phyloP scores from a whole-genome alignment of 192 early-diverging fungal genomes.

The Linderina pennispora region DNA sequence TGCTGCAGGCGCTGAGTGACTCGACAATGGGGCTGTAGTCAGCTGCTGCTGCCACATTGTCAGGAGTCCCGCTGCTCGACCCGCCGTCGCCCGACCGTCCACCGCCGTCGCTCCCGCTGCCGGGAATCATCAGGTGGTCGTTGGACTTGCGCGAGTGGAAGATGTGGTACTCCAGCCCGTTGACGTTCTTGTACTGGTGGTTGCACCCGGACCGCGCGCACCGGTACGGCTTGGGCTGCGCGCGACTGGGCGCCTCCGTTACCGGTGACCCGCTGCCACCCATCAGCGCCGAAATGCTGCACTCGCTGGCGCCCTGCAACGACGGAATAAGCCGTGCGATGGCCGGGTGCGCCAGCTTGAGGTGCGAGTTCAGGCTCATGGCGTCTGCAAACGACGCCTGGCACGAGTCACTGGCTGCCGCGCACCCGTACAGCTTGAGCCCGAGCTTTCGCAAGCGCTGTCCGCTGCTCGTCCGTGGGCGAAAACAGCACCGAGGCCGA shows the following conservation, averaged over 20 bases:
- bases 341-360: conserved; percentile 33
- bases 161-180: conserved; percentile 77
- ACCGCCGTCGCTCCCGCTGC: neutral
- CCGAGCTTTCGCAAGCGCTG: conserved; percentile 36
- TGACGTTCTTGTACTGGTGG: conserved; percentile 76
- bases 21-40: neutral
- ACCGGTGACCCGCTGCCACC: neutral
- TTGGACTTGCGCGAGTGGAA: conserved; percentile 51
- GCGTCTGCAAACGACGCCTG: conserved; percentile 30
- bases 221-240: conserved; percentile 49
- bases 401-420: conserved; percentile 32
- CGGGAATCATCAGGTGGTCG: conserved; percentile 19
- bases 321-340: conserved; percentile 35
- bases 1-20: neutral
- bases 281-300: neutral
- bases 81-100: too few species aligned
- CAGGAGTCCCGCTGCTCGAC: neutral
- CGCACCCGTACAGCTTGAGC: conserved; percentile 45
- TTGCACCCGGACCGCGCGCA: conserved; percentile 62
- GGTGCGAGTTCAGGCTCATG: conserved; percentile 37
- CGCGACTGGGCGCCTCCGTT: neutral
- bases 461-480: conserved; percentile 45
- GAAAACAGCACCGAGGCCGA: conserved; percentile 38
- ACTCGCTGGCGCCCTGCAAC: conserved; percentile 8
- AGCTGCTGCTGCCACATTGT: neutral